These are phyloP conservation scores for Vigna reflexopilosa DNA, from an alignment of 306 rosid genomes.

Conservation along the genomic window DNA sequence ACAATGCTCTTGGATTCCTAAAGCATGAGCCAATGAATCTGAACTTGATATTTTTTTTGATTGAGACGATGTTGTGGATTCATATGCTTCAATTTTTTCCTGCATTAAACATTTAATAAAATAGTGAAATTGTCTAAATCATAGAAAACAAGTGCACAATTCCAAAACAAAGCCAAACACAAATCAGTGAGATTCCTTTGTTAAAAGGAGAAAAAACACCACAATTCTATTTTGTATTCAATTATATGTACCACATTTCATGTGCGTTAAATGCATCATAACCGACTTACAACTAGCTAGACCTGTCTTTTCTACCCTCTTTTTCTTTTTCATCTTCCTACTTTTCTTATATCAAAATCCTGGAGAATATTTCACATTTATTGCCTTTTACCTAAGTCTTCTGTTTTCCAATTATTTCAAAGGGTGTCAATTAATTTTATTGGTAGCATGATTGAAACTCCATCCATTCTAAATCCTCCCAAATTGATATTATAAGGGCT, in stretches of 20 bases:
- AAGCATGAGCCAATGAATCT: no score
- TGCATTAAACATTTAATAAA: no score
- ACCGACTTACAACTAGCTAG: not conserved
- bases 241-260: conserved; percentile 18
- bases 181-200: no score
- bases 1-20: no score
- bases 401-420: not conserved
- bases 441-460: conserved; percentile 6
- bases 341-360: conserved; percentile 2
- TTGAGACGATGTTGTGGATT: no score
- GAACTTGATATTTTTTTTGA: no score
- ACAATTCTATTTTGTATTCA: conserved; percentile 15
- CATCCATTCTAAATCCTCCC: not conserved
- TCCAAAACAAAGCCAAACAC: no score
- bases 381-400: conserved; percentile 8
- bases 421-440: not conserved
- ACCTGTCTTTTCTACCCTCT: not conserved
- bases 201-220: no score
- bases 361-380: conserved; percentile 6
- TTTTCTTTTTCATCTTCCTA: not conserved
- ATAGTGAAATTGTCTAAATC: no score
- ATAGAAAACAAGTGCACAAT: no score
- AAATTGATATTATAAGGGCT: not conserved
- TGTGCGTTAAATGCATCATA: conserved; percentile 43
- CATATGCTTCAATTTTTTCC: no score